Evolutionary conservation across 805 yeast genomes (phyloP).

Genomic region (Saturnispora sekii): DNA sequence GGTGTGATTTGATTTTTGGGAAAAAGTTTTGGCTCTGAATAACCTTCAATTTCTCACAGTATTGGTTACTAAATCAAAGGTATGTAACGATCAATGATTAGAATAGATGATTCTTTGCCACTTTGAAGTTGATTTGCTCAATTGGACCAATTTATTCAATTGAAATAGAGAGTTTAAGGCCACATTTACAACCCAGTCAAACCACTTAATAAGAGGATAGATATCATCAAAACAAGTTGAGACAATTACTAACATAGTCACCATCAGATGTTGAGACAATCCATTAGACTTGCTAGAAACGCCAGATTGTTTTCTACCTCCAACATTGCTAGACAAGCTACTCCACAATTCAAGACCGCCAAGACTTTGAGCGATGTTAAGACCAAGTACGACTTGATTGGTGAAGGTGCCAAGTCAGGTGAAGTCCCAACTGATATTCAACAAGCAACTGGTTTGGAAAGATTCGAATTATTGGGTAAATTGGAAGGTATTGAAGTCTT

Average conservation of each 20-base stretch:
- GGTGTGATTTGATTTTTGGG: no score
- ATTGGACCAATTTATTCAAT: no score
- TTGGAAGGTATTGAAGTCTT: conserved; percentile 91
- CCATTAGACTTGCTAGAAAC: conserved; percentile 28
- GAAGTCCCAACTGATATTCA: conserved; percentile 88
- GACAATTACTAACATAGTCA: not conserved
- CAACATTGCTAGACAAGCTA: conserved; percentile 19
- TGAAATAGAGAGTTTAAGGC: no score
- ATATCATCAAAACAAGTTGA: no score
- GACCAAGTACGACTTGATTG: conserved; percentile 69
- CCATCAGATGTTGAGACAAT: conserved; percentile 27
- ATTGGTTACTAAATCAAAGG: no score
- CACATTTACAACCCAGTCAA: no score
- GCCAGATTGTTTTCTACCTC: conserved; percentile 29
- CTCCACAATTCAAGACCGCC: conserved; percentile 51
- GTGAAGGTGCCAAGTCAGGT: conserved; percentile 81
- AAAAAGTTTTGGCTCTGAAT: no score
- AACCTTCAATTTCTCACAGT: no score
- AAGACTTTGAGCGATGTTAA: conserved; percentile 63
- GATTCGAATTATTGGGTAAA: conserved; percentile 90
- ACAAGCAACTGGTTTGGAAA: conserved; percentile 97
- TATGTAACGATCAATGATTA: no score
- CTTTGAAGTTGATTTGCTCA: no score
- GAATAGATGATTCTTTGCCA: not conserved
- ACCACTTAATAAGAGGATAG: no score